Base-by-base conservation (phyloP, 441 rosid genomes). In the Manihot esculenta region DNA sequence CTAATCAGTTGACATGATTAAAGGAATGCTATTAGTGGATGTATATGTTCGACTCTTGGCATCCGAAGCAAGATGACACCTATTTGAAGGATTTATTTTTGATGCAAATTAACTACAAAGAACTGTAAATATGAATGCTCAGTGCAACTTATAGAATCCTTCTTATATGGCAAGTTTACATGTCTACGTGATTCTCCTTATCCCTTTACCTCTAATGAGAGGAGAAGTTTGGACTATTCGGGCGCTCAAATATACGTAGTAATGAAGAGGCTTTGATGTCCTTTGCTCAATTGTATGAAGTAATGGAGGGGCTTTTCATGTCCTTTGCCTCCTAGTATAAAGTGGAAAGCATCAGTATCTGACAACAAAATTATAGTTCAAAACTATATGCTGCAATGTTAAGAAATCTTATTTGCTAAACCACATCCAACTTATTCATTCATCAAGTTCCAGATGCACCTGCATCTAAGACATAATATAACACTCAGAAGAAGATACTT, bases 51-150 rank as follows among this genome's bases (percentile, higher is more conserved):
- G 14, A 15, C 35, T 2, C 62, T 23, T 38, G 71, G 18, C 45
- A 3, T 45, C 21, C 41, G 13, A 53, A 68, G 55, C 53, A 55
- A 57, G 70, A 49, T 57, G 53, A 35, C 27, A 41, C 0, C 1
- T 38, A 62, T 35, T 60, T 30, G 3, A 62, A 62, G 73, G 21
- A 44, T 14, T 57, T 12, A 23, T 61, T 20, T 21, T 13, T 5
- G 3, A 15, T 42, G 77, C 71, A 57, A 64, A 62, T 65, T 64
- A 64, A 24, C 54, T 44, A 61, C 38, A 23, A 26, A 57, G 20
- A 35, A 70, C 30, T 68, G 82, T 77, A 76, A 68, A 69, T 76
- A 48, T 20, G 8, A 45, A 26, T 0, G 42, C 38, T 49, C 20
- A 9, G 13, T 6, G n/a, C 5, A 68, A 68, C 41, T 42, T 23